Base-by-base conservation (phyloP, 2,329 filamentous ascomycete genomes). In the Penicillium sp. region DNA sequence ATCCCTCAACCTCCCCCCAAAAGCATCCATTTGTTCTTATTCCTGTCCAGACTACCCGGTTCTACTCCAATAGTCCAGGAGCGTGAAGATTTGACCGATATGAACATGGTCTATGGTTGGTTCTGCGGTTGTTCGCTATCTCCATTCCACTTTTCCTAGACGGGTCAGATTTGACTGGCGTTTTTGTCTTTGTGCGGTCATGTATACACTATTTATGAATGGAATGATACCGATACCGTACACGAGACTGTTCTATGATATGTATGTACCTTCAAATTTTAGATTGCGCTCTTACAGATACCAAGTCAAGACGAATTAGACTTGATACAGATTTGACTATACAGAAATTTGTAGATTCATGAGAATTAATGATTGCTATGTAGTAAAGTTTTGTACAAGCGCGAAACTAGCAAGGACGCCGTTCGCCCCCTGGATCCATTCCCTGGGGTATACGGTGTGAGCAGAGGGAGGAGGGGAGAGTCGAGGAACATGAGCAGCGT, bases 401-500 rank as follows among this genome's bases (percentile, higher is more conserved):
- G 42, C 41, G 50, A 24, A 47, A 43, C 20, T 23, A 23, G 20
- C 29, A 42, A 44, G 15, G 49, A 55, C 53, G 53, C 49, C 56
- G 32, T 46, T 57, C 48, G 49, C 47, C 54, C 55, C 52, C 48
- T 50, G 44, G 47, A 54, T 53, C 47, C 53, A 54, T 58, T 52
- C 49, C 50, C 52, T 50, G 56, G 57, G 58, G 58, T 61, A 61
- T 61, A 60, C 50, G 45, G 46, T 53, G 52, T 55, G 54, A 56
- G 50, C 44, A 52, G 47, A 53, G 46, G 54, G 47, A 50, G 48
- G 47, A 51, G 55, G 53, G 52, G 47, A 60, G 58, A 57, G 47
- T 47, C 32, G 28, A 57, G 41, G 43, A 49, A 48, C 35, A 55
- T 47, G 29, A 49, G 33, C 31, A 47, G 44, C 46, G 46, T 49